Percentiles rank a stretch among this genome's conserved stretches.
Conservation (phyloP, 2,329 filamentous ascomycete species). For the Aureobasidium sp. region DNA sequence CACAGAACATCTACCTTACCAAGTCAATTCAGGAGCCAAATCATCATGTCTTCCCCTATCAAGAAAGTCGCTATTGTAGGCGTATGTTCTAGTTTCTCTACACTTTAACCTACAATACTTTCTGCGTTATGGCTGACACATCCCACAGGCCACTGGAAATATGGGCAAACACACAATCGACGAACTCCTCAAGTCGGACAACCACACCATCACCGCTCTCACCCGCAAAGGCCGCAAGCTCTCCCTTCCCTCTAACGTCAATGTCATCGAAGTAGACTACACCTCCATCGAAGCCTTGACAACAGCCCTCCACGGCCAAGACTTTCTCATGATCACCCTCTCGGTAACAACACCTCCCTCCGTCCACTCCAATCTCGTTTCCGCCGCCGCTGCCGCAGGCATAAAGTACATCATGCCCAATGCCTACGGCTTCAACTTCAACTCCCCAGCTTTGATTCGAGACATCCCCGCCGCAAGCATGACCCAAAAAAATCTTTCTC, state of each 20-base stretch:
- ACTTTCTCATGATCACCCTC: constrained; percentile 30
- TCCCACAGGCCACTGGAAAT: constrained; percentile 25
- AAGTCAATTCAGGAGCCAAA: not conserved
- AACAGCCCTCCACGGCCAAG: constrained; percentile 26
- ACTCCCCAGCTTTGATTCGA: constrained; percentile 19
- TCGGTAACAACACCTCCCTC: constrained; percentile 22
- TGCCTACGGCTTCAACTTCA: constrained; percentile 23
- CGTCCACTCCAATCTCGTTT: constrained; percentile 24
- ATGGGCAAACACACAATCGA: constrained; percentile 28
- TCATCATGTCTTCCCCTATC: constrained; percentile 20
- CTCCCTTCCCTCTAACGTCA: constrained; percentile 20
- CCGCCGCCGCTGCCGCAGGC: constrained; percentile 25
- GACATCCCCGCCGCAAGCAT: constrained; percentile 19
- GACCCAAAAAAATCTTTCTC: constrained; percentile 18
- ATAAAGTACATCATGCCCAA: constrained; percentile 29
- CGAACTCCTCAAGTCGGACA: constrained; percentile 27
- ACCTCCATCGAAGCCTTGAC: constrained; percentile 21
- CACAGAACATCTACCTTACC: not conserved
- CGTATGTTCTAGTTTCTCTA: constrained; percentile 19
- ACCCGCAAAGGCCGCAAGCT: constrained; percentile 39
- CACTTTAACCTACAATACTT: too few relatives aligned
- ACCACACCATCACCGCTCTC: constrained; percentile 33
- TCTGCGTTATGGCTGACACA: too few relatives aligned
- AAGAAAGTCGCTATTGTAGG: constrained; percentile 35
- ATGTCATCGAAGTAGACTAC: constrained; percentile 24